phyloP scores from a whole-genome alignment of 495 filamentous ascomycete species.

The Aspergillus bertholletiae region DNA sequence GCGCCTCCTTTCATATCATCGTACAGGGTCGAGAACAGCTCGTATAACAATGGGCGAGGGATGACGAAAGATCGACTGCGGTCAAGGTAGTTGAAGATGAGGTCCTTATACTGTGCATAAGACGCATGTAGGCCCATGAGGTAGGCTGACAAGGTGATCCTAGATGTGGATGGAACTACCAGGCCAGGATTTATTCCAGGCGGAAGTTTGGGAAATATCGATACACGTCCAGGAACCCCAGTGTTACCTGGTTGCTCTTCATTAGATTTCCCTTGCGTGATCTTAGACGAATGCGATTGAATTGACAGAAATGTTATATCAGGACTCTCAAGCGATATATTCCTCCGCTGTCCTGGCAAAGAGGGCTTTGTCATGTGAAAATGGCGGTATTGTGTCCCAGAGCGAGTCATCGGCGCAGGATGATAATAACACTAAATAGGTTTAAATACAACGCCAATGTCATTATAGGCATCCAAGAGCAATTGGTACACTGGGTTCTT shows the following conservation, averaged over 20 bases:
- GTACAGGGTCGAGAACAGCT: neutral
- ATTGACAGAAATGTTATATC: neutral
- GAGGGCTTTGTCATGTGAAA: neutral
- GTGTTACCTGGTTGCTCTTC: neutral
- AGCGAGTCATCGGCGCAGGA: conserved; percentile 3
- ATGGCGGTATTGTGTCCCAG: neutral
- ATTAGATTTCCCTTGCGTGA: neutral
- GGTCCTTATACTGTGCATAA: neutral
- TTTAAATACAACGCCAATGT: neutral
- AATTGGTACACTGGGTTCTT: neutral
- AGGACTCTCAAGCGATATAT: neutral
- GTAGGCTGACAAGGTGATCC: neutral
- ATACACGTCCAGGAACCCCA: neutral
- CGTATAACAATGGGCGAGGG: neutral
- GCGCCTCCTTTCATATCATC: neutral
- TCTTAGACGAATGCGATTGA: neutral
- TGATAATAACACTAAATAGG: conserved; percentile 6
- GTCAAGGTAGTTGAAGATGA: neutral
- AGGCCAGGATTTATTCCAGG: too few relatives aligned
- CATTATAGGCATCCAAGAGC: neutral
- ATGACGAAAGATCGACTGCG: neutral
- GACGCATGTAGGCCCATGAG: neutral
- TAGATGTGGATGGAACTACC: too few relatives aligned
- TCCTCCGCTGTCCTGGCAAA: neutral
- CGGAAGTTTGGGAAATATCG: too few relatives aligned